Percentiles rank a stretch among this genome's conserved stretches.
phyloP scores from a whole-genome alignment of 108 stramenopile genomes.

The Nitzschia palea region DNA sequence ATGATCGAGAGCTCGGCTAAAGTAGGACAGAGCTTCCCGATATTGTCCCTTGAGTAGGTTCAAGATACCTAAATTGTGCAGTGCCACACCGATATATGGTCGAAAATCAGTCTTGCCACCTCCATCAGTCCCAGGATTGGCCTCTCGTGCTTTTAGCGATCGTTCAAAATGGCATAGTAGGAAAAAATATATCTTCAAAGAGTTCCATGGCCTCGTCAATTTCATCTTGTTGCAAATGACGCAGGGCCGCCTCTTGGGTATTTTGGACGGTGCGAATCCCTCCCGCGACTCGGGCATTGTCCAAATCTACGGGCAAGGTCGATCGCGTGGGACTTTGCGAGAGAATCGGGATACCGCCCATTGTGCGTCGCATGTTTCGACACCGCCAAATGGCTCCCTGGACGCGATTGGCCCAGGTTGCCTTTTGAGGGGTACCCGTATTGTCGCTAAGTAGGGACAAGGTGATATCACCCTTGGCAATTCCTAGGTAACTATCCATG shows the following conservation, averaged over 20 bases:
- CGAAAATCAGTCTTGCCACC: conserved; percentile 21
- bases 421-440: conserved; percentile 21
- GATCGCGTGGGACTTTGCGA: background rate
- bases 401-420: conserved; percentile 34
- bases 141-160: conserved; percentile 22
- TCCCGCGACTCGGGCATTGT: conserved; percentile 25
- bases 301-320: conserved; percentile 32
- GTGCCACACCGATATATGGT: conserved; percentile 34
- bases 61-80: conserved; percentile 47
- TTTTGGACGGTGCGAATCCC: conserved; percentile 16
- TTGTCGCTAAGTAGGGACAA: conserved; percentile 45
- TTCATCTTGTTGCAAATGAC: conserved; percentile 45
- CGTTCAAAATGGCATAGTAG: conserved; percentile 40
- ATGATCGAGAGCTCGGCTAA: conserved; percentile 33
- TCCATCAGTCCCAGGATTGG: background rate
- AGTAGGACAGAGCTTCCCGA: conserved; percentile 38
- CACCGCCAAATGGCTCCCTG: conserved; percentile 44
- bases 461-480: conserved; percentile 51
- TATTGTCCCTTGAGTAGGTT: conserved; percentile 44
- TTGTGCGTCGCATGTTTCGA: conserved; percentile 29
- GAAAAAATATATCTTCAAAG: conserved; percentile 41
- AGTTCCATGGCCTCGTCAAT: conserved; percentile 42
- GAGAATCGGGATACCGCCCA: conserved; percentile 13
- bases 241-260: conserved; percentile 31
- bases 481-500: conserved; percentile 44